Evolutionary conservation across 202 grass and related monocot species (phyloP), one percentile per base, ranked within the genome.

Genomic region (Brachypodium distachyon): DNA sequence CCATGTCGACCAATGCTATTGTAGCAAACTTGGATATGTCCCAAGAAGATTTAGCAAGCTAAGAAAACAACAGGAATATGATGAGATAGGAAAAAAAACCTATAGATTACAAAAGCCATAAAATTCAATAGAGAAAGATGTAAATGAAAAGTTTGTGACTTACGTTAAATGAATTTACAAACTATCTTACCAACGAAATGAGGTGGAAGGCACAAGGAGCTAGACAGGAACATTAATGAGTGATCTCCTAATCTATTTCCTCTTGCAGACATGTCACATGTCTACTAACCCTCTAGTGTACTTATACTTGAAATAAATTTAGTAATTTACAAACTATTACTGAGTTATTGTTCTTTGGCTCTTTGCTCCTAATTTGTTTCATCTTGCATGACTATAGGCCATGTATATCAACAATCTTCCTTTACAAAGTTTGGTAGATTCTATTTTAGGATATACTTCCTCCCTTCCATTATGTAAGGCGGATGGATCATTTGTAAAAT

Each of bases 21-120:
- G 50, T 76, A 3, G 86, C 82, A 60, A 97, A 97, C 72, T 87
- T 91, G 18, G 91, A 94, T 74, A 94, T 61, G 74, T 90, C 91
- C 56, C 84, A 62, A 21, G 79, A 81, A 34, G 91, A 51, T 79
- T 76, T 97, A 33, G 84, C 86, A 1, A 92, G 82, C 94, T 93
- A 61, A 61, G 64, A 51, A 73, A 72, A 66, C 5, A 34, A 14
- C n/a, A 57, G 4, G 11, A 50, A 59, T 8, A 29, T 0, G 21
- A 18, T 14, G 5, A 70, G 1, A 78, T 53, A 12, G 69, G 66
- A 7, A 43, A 66, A 66, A 43, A 42, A 22, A 22, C 12, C 41
- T 43, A 43, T 6, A 27, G 9, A 43, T 25, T 67, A 43, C 12
- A 67, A 12, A 43, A 27, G 3, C 4, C 1, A 0, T 67, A 23